Conservation (phyloP, 345 rosid genomes). For the Diplotaxis tenuifolia region DNA sequence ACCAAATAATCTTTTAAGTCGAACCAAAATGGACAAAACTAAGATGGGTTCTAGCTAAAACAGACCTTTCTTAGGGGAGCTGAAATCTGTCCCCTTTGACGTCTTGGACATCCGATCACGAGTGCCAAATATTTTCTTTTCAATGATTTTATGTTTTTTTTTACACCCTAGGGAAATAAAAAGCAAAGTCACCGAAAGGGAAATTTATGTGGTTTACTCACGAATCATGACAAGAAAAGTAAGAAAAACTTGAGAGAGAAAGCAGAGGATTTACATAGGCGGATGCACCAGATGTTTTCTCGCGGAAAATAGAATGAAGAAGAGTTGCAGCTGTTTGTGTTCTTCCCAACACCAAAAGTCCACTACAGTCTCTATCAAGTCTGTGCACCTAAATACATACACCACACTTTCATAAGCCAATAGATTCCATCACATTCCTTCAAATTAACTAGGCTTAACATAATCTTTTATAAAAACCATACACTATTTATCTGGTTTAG, state of each 20-base stretch:
- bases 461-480: not conserved
- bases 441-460: not conserved
- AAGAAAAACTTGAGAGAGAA: not conserved
- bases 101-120: conserved; percentile 75
- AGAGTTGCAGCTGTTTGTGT: conserved; percentile 70
- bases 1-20: too few species aligned
- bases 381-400: conserved; percentile 70
- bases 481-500: not conserved
- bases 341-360: conserved; percentile 93
- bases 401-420: conserved; percentile 15
- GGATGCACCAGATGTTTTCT: conserved; percentile 76
- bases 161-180: conserved; percentile 46
- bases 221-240: not conserved
- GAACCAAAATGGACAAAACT: too few species aligned
- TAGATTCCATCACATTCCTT: not conserved
- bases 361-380: conserved; percentile 91
- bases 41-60: not conserved
- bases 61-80: conserved; percentile 78
- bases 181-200: not conserved
- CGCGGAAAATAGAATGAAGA: conserved; percentile 83
- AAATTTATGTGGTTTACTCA: too few species aligned
- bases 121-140: conserved; percentile 81
- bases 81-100: conserved; percentile 59
- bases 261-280: conserved; percentile 43
- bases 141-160: conserved; percentile 47